Evolutionary conservation across 2,329 filamentous ascomycete species (phyloP), one percentile per base, ranked within the genome.

Genomic region (Blumeria graminis): DNA sequence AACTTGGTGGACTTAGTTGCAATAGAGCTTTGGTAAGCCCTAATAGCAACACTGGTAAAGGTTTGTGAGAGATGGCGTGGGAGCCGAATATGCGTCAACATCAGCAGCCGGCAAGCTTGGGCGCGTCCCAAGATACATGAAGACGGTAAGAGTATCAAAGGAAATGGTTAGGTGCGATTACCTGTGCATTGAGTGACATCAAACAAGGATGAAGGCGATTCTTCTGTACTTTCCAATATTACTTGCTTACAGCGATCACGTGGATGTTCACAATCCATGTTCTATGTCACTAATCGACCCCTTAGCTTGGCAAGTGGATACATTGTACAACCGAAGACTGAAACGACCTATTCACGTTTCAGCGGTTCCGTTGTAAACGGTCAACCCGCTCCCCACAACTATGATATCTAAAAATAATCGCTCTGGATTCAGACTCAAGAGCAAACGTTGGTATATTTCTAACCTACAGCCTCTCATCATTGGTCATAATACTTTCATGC

Each of bases 71-170:
- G 55, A 43, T 57, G 58, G 57, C 63, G 61, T 8, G 63, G 33
- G 18, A 65, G 53, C 33, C 41, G 61, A 39, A 53, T 58, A 60
- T 62, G 57, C 54, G 58, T 57, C 63, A 64, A 67, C 65, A 67
- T 67, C 18, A 51, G 9, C 62, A 65, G 64, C 63, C 57, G 60
- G 50, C 43, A 55, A 58, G 28, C 28, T 35, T 50, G 16, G 8
- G 35, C 3, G 18, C 36, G 32, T 50, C 18, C 11, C 14, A 56
- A 46, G 33, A 35, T 11, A 38, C 55, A 56, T 56, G 13, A 56
- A 56, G 7, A 22, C 51, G 28, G 35, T 9, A 16, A 53, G 22
- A 13, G 9, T 16, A 50, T n/a, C 13, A 4, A 8, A 34, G 4
- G 10, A n/a, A 22, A 10, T 22, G 10, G 43, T 48, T 22, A 8